These are phyloP conservation scores for Peniophora sp. DNA, from an alignment of 1,284 basidiomycete genomes.

Conservation along the genomic window DNA sequence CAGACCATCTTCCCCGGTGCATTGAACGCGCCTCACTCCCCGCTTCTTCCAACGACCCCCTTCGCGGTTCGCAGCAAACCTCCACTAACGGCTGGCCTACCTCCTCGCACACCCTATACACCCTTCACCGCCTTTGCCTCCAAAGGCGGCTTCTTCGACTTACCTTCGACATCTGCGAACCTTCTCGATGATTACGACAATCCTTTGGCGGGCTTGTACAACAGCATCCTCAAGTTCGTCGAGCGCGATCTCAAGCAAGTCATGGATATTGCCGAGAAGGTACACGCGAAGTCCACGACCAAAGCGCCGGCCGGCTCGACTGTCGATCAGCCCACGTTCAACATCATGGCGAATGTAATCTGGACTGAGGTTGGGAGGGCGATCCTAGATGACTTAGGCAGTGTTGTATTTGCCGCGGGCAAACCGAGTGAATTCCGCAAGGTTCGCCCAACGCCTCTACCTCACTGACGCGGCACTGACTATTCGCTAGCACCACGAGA, in stretches of 20 bases:
- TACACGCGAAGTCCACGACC: slow-evolving; percentile 37
- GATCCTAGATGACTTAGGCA: slow-evolving; percentile 80
- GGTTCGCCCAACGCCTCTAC: slow-evolving; percentile 33
- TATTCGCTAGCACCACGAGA: slow-evolving; percentile 63
- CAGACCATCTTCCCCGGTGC: slow-evolving; percentile 70
- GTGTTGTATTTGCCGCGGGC: slow-evolving; percentile 82
- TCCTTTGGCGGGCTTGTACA: slow-evolving; percentile 69
- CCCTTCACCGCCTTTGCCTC: slow-evolving; percentile 56
- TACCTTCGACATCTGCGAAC: slow-evolving; percentile 25
- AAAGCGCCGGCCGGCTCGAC: slow-evolving; percentile 13
- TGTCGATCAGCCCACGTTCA: slow-evolving; percentile 40
- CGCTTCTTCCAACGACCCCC: slow-evolving; percentile 68
- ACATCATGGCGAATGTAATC: slow-evolving; percentile 80
- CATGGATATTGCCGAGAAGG: slow-evolving; percentile 70
- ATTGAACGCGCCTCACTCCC: slow-evolving; percentile 60
- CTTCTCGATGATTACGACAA: slow-evolving; percentile 59
- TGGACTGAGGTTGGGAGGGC: slow-evolving; percentile 79
- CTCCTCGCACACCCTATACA: slow-evolving; percentile 56
- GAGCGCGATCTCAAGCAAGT: slow-evolving; percentile 64
- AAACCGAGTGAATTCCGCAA: slow-evolving; percentile 85
- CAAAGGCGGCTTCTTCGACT: slow-evolving; percentile 38
- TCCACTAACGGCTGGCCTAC: slow-evolving; percentile 20
- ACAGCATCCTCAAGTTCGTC: slow-evolving; percentile 75
- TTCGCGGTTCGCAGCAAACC: slow-evolving; percentile 26
- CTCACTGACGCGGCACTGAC: neutral